Base-by-base conservation (phyloP, 73 alveolate species). In the Paramecium octaurelia region DNA sequence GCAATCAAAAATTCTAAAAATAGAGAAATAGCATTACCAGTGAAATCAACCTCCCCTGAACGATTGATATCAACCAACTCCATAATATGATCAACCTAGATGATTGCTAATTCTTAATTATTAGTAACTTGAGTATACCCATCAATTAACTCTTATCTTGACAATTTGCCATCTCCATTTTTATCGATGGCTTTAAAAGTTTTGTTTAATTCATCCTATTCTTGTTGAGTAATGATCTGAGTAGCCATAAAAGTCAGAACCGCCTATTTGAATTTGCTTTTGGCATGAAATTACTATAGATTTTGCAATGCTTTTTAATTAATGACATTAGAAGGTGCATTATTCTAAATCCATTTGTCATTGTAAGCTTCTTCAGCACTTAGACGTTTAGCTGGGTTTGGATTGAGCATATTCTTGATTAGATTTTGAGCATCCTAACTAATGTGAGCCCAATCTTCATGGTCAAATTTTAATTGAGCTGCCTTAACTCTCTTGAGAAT, bases 81-180 rank as follows among this genome's bases (percentile, higher is more conserved):
- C 90, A 93, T 73, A 18, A 93, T 77, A 29, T 46, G 75, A 80
- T 75, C 95, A 0, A 92, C 95, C 21, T 93, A 75, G n/a, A 38
- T 14, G 12, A 48, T 80, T 8, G 92, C 85, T 11, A 60, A 38
- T 23, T 75, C 90, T 44, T 60, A 29, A 60, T 80, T 64, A 24
- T 60, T 87, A n/a, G 58, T 58, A 71, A 89, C 91, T 70, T 77
- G 16, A 4, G 86, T 58, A n/a, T 73, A 92, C 4, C 96, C 96
- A 31, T 93, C 93, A 40, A 59, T 46, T n/a, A 96, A 59, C 68
- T 96, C 98, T 64, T 95, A 95, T 88, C 86, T 96, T 31, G 96
- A 88, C 9, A 95, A 93, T 77, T 69, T 93, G 8, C 98, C 97
- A 94, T 96, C 97, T 14, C 97, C 97, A 68, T 96, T 95, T 95